Percentiles rank a stretch among this genome's conserved stretches.
Conservation (phyloP, 257 asterid species). For the Eustoma russellianum region DNA sequence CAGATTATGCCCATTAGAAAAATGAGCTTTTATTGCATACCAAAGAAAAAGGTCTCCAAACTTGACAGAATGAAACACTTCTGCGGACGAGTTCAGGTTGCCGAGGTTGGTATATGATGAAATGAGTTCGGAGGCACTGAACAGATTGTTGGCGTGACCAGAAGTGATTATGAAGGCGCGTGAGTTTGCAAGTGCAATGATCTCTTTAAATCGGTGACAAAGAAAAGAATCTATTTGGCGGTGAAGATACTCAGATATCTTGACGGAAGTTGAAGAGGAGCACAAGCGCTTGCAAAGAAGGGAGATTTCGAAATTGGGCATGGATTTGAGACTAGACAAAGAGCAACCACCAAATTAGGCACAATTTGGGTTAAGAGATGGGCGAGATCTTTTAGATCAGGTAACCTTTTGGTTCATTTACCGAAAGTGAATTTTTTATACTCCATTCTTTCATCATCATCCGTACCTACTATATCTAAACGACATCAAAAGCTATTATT, state of each 20-base stretch:
- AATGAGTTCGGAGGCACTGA: constrained; percentile 57
- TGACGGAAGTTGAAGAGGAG: constrained; percentile 16
- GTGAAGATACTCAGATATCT: constrained; percentile 23
- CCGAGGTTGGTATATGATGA: constrained; percentile 47
- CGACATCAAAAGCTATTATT: no score
- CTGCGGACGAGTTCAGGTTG: constrained; percentile 33
- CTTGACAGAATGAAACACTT: constrained; percentile 37
- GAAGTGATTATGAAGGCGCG: constrained; percentile 47
- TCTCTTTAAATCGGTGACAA: constrained; percentile 17
- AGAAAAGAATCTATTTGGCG: constrained; percentile 32
- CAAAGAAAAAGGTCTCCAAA: constrained; percentile 54
- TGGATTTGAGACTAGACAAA: no score
- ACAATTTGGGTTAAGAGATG: no score
- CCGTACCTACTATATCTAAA: no score
- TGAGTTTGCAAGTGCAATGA: constrained; percentile 25
- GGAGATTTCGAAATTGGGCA: constrained; percentile 27
- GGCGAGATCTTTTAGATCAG: no score
- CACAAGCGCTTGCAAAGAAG: constrained; percentile 22
- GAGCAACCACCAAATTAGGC: no score
- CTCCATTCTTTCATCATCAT: no score
- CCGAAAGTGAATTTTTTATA: no score
- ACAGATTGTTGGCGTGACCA: constrained; percentile 41
- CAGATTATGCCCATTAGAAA: constrained; percentile 35
- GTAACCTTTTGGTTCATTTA: no score
- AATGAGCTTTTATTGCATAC: constrained; percentile 72